phyloP scores from a whole-genome alignment of 2,329 filamentous ascomycete species.

The Nothopassalora personata region DNA sequence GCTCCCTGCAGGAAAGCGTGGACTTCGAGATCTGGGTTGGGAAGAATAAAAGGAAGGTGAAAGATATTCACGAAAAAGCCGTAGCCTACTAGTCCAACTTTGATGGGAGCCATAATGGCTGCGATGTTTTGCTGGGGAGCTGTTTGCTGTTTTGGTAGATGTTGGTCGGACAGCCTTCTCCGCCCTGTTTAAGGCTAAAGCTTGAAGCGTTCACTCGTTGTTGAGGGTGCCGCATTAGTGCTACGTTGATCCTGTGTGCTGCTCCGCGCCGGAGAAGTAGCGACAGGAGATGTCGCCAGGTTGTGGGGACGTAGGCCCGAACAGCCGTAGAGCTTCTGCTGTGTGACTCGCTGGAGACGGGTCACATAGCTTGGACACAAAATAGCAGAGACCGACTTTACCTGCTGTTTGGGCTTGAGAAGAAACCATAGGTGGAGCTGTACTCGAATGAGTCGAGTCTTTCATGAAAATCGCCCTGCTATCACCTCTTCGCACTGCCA shows the following conservation, averaged over 20 bases:
- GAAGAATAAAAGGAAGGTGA: too few relatives aligned
- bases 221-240: neutral
- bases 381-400: too few relatives aligned
- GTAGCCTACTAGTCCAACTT: constrained; percentile 49
- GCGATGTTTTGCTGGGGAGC: neutral
- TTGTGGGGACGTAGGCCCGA: too few relatives aligned
- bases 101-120: constrained; percentile 33
- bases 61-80: constrained; percentile 46
- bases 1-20: too few relatives aligned
- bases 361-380: too few relatives aligned
- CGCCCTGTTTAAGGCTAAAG: constrained; percentile 9
- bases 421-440: neutral
- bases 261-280: neutral
- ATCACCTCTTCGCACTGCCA: constrained; percentile 20
- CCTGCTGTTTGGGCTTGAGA: neutral
- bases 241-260: neutral
- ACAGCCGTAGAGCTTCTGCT: too few relatives aligned
- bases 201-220: neutral
- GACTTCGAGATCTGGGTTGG: too few relatives aligned
- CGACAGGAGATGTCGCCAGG: neutral
- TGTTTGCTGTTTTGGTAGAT: neutral
- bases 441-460: neutral
- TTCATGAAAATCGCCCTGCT: neutral
- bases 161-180: constrained; percentile 5
- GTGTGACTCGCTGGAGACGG: too few relatives aligned